These are phyloP conservation scores for Paecilomyces formosus DNA, from an alignment of 2,329 filamentous ascomycete species.

Conservation along the genomic window DNA sequence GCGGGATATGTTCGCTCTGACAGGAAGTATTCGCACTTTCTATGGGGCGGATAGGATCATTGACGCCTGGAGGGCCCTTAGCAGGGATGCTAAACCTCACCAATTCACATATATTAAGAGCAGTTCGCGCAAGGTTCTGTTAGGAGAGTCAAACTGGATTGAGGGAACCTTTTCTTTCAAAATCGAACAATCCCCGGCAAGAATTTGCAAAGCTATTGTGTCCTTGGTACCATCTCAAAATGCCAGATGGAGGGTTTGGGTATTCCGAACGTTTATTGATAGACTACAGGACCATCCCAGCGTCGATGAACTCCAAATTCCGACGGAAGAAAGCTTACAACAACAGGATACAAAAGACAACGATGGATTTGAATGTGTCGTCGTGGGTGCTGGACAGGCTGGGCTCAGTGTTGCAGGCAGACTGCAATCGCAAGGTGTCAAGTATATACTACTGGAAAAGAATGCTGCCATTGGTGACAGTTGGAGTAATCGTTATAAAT, in stretches of 20 bases:
- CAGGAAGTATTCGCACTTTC: constrained; percentile 16
- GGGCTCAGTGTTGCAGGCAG: constrained; percentile 38
- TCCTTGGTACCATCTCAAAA: constrained; percentile 10
- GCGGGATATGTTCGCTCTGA: constrained; percentile 18
- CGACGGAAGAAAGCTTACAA: too few species aligned
- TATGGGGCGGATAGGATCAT: constrained; percentile 10
- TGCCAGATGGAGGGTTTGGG: constrained; percentile 18
- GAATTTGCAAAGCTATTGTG: constrained; percentile 12
- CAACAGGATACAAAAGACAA: too few species aligned
- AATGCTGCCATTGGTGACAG: constrained; percentile 37
- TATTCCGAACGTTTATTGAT: constrained; percentile 17
- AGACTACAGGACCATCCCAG: constrained; percentile 11
- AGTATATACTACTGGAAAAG: constrained; percentile 39
- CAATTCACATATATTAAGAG: too few species aligned
- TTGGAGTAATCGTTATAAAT: constrained; percentile 41
- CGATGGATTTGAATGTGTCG: constrained; percentile 19
- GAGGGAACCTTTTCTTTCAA: constrained; percentile 12
- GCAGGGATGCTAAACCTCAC: constrained; percentile 1
- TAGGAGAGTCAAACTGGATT: constrained; percentile 8
- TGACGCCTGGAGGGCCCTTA: constrained; percentile 11
- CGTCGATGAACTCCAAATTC: constrained; percentile 10
- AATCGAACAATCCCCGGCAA: constrained; percentile 3
- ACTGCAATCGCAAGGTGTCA: constrained; percentile 35
- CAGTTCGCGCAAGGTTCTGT: constrained; percentile 7
- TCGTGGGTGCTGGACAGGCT: constrained; percentile 38